Evolutionary conservation across 1,284 basidiomycete species (phyloP), one percentile per base, ranked within the genome.

Genomic region (Heterobasidion annosum): DNA sequence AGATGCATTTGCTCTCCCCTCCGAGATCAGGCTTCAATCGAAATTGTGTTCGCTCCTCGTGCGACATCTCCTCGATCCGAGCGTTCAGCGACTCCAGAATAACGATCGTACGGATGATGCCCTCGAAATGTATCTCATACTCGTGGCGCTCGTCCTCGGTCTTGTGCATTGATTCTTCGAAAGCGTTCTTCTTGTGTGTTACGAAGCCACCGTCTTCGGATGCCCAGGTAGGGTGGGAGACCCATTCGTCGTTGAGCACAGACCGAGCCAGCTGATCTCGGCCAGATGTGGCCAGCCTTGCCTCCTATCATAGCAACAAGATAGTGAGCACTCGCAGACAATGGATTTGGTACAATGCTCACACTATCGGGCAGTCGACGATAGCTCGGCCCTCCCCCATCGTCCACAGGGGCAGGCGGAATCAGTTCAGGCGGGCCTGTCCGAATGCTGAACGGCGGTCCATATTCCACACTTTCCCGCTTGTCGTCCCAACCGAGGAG

Each of bases 81-180:
- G 79, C 81, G 59, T 85, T 83, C 57, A 99, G 80, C 2, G 95
- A 95, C 67, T 98, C 94, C 55, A 99, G 82, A 48, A 98, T 73
- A 1, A 92, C 85, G 65, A 98, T 97, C 9, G 95, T 98, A 48
- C 95, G 86, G 16, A 86, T 73, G 64, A 98, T 86, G 44, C 90
- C 93, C 67, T 98, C 94, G 52, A 99, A 85, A 65, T 97, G 91
- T 62, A 97, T 96, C 65, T 98, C 94, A 70, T 95, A 99, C 71
- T 99, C 97, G 73, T 98, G 93, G 32, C 97, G 85, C 69, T 99
- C 97, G 68, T 99, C 97, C 69, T 99, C 97, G 62, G 91, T 90
- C 68, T 92, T 92, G 73, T 99, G 95, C 55, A 99, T 78, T 0
- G 92, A 91, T 65, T 98, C 95, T 70, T 99, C 97, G 68, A 92